Evolutionary conservation across 805 yeast species (phyloP).

Genomic region (Brettanomyces naardenensis): DNA sequence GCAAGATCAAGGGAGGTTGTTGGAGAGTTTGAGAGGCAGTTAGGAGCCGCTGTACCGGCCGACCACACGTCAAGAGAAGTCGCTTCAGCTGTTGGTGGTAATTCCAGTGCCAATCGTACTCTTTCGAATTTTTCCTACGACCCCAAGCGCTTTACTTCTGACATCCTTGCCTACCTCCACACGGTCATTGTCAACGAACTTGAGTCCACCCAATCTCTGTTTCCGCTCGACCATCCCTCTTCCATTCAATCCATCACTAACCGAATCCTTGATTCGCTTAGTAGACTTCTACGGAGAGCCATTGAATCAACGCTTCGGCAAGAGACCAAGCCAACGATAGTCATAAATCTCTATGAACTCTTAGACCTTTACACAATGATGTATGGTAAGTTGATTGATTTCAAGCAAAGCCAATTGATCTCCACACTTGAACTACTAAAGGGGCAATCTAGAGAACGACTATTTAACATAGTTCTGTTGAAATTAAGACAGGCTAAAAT

Average conservation of each 20-base stretch:
- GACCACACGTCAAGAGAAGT: slow-evolving; percentile 19
- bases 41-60: slow-evolving; percentile 28
- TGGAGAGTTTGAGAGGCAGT: slow-evolving; percentile 60
- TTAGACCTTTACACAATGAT: slow-evolving; percentile 63
- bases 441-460: slow-evolving; percentile 28
- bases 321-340: slow-evolving; percentile 47
- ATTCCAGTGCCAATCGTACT: slow-evolving; percentile 27
- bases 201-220: slow-evolving; percentile 61
- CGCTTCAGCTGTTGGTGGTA: slow-evolving; percentile 13
- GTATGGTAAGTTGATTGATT: slow-evolving; percentile 40
- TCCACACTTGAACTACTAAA: slow-evolving; percentile 26
- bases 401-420: slow-evolving; percentile 16
- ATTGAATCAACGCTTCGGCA: slow-evolving; percentile 62
- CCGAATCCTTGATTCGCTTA: slow-evolving; percentile 43
- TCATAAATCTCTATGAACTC: slow-evolving; percentile 54
- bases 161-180: slow-evolving; percentile 81
- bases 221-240: slow-evolving; percentile 32
- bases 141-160: slow-evolving; percentile 77
- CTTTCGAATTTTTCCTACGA: slow-evolving; percentile 66
- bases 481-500: slow-evolving; percentile 30
- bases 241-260: slow-evolving; percentile 34
- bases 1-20: slow-evolving; percentile 56
- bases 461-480: slow-evolving; percentile 27
- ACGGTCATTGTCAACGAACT: slow-evolving; percentile 79
- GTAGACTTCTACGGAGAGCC: slow-evolving; percentile 53